These are phyloP conservation scores for Solanum okadae DNA, from an alignment of 257 asterid genomes.

Conservation along the genomic window DNA sequence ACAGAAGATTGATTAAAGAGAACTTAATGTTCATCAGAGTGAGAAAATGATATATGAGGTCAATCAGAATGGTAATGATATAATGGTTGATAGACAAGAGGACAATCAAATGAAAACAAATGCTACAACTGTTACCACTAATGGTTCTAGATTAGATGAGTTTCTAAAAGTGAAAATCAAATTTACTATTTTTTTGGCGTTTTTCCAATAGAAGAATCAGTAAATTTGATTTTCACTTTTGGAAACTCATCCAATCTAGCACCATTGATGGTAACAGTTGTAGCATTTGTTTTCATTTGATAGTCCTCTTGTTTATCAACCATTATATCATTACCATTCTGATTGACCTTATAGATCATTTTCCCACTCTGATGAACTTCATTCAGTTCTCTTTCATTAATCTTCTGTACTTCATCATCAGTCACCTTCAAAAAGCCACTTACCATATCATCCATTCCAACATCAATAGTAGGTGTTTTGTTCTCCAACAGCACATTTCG, in stretches of 20 bases:
- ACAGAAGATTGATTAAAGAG: conserved; percentile 15
- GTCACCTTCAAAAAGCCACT: conserved; percentile 15
- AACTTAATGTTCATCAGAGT: background rate
- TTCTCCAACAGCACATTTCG: conserved; percentile 6
- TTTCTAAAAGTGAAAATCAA: conserved; percentile 8
- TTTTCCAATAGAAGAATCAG: conserved; percentile 9
- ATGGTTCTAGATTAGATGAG: conserved; percentile 7
- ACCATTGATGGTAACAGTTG: background rate
- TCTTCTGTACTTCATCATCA: conserved; percentile 10
- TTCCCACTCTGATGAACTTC: background rate
- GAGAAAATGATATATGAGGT: no score
- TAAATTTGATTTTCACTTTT: conserved; percentile 8
- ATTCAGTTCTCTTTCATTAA: conserved; percentile 2
- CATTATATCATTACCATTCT: no score
- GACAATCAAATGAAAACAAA: background rate
- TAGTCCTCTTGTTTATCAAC: background rate
- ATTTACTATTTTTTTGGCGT: background rate
- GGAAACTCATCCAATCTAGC: conserved; percentile 8
- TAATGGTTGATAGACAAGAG: background rate
- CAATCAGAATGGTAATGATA: no score
- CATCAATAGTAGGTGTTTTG: conserved; percentile 14
- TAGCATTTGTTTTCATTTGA: background rate
- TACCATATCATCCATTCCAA: conserved; percentile 5
- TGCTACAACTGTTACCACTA: background rate
- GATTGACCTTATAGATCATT: no score